Conservation (phyloP, 2,329 filamentous ascomycete genomes). For the Xylaria polymorpha region DNA sequence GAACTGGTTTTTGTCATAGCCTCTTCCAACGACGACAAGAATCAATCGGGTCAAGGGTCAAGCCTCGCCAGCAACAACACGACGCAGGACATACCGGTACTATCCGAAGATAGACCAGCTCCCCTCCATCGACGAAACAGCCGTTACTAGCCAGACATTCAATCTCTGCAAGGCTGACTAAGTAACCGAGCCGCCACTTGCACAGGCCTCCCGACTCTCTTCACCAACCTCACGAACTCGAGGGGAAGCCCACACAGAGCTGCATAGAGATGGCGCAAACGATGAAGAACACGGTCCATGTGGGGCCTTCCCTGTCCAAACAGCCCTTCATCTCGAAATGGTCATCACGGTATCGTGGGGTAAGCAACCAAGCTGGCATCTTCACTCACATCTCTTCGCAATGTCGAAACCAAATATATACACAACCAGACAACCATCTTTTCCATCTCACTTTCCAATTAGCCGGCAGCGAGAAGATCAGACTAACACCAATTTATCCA, state of each 20-base stretch:
- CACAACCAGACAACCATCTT: neutral
- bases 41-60: constrained; percentile 10
- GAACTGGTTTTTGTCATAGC: constrained; percentile 36
- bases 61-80: too few relatives aligned
- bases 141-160: too few relatives aligned
- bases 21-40: neutral
- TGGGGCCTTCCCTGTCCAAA: constrained; percentile 44
- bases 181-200: neutral
- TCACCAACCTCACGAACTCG: neutral
- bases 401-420: neutral
- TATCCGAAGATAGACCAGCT: neutral
- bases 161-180: neutral
- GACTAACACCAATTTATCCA: constrained; percentile 15
- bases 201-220: neutral
- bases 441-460: neutral
- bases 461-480: neutral
- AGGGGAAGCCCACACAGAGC: constrained; percentile 45
- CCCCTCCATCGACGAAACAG: neutral
- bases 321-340: constrained; percentile 65
- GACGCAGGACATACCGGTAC: neutral
- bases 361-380: constrained; percentile 52
- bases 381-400: constrained; percentile 14
- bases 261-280: constrained; percentile 42
- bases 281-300: constrained; percentile 45
- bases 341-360: constrained; percentile 71